Evolutionary conservation across 768 basidiomycete species (phyloP), one percentile per base, ranked within the genome.

Genomic region (Hygrocybe coccinea): DNA sequence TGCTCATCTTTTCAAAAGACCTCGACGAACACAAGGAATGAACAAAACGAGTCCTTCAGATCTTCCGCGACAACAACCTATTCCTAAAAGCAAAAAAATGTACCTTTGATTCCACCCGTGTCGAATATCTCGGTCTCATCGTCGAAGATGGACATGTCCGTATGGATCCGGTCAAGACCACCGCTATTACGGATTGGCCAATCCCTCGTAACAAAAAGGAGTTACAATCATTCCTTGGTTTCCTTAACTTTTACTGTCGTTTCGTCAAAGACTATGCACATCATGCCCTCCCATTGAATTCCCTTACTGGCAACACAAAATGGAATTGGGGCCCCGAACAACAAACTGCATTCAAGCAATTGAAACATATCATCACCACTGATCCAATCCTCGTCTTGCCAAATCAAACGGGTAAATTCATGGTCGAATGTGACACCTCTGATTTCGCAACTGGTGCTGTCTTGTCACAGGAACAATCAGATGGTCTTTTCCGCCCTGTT

Each of bases 41-140:
- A 2, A 52, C 67, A 2, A 57, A 45, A 1, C 29, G 58, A 37
- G 69, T 75, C 0, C 62, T 75, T 0, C 25, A 68, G 21, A 34
- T 44, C 1, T 58, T 78, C 0, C 8, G 58, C 7, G 54, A 73
- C 0, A 50, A 74, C 43, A 52, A 71, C 1, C 69, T 80, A 1
- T 76, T 52, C 47, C 54, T 68, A 10, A 72, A 73, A 53, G 65
- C 69, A 1, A 66, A 74, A 37, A 78, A 76, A 59, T 78, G 74
- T 58, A 34, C 34, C 9, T 74, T 72, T 45, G 54, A 66, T 9
- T 15, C 4, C 3, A 8, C 3, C 3, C 3, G 8, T 4, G 62
- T 70, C 1, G 63, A 69, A 33, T 72, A 67, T 54, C 60, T 76
- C 0, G 67, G 75, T 9, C 54, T 66, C 5, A 56, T 21, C 58